A percentile compares a stretch with the other conserved stretches of the same genome.
Evolutionary conservation across 306 rosid genomes (phyloP).

Genomic region (Vigna radiata): DNA sequence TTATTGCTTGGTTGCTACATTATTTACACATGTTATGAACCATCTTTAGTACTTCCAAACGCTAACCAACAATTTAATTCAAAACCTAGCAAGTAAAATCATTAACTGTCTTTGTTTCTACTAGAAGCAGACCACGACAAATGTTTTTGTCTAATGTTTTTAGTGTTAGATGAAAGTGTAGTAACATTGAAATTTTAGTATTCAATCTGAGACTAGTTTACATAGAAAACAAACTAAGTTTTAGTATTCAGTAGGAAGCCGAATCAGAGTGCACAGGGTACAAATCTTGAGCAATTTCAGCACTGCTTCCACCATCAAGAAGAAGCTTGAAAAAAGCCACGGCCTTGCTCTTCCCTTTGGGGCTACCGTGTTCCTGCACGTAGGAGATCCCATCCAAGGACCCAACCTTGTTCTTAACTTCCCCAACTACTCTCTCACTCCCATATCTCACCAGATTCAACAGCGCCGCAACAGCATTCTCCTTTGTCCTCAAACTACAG

Average conservation of each 20-base stretch:
- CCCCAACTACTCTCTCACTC: conserved; percentile 50
- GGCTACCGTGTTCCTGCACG: conserved; percentile 64
- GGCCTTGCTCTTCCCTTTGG: conserved; percentile 70
- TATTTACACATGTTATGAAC: too few relatives aligned
- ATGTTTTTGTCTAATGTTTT: too few relatives aligned
- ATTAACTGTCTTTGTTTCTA: too few relatives aligned
- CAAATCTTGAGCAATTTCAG: conserved; percentile 22
- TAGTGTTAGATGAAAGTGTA: too few relatives aligned
- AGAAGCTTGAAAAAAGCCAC: conserved; percentile 57
- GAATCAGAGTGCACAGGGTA: conserved; percentile 9
- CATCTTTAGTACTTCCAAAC: too few relatives aligned
- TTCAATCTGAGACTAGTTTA: too few relatives aligned
- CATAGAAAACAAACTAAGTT: neutral
- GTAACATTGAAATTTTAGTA: too few relatives aligned
- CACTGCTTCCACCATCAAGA: conserved; percentile 43
- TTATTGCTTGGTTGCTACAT: too few relatives aligned
- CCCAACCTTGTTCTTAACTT: conserved; percentile 50
- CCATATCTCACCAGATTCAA: conserved; percentile 60
- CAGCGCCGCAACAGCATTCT: conserved; percentile 74
- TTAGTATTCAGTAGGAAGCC: neutral
- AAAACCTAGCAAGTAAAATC: too few relatives aligned
- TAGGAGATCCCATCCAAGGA: conserved; percentile 56
- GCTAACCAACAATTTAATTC: too few relatives aligned
- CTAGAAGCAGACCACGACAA: too few relatives aligned
- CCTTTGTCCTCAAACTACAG: conserved; percentile 67